Evolutionary conservation across 371 early-diverging fungal genomes (phyloP), one percentile per base, ranked within the genome.

Genomic region (Mucor sp.): DNA sequence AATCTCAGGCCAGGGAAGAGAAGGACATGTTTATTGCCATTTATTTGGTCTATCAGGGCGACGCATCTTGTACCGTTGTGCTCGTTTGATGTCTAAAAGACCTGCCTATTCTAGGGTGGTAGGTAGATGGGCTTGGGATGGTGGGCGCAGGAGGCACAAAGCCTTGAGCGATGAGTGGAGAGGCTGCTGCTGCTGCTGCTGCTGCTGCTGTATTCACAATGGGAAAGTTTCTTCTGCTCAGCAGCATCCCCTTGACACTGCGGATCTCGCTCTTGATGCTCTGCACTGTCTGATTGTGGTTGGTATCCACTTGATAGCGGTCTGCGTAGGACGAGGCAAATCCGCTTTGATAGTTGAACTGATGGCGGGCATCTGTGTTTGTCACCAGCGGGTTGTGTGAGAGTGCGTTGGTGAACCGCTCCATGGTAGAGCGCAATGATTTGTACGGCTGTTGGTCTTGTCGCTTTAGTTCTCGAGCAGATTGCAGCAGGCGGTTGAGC

Each of bases 191-290:
- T n/a, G n/a, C n/a, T n/a, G n/a, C n/a, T n/a, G n/a, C n/a, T n/a
- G n/a, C n/a, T n/a, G 57, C 14, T 32, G 30, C 19, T 3, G 53
- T 53, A 6, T 57, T 41, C 0, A 44, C 47, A 17, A 66, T 62
- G 8, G 76, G 76, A n/a, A 76, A 76, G 28, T 73, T 76, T 19
- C 71, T 62, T 66, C 76, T 55, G 11, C 70, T 76, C 30, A 76
- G 30, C 58, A 76, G 47, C 15, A 60, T 39, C 4, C 76, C 76
- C 23, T 76, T 76, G 17, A 76, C 37, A 33, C 71, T 68, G 43
- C 76, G 58, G 33, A 76, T 76, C 17, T 76, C 74, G 27, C 74
- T 76, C 56, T 76, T 76, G 15, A 76, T 44, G 15, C 53, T 41
- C n/a, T 74, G 76, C 25, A 76, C 37, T 14, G 27, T 60, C 9